Evolutionary conservation across 345 rosid species (phyloP).

Genomic region (Alliaria petiolata): DNA sequence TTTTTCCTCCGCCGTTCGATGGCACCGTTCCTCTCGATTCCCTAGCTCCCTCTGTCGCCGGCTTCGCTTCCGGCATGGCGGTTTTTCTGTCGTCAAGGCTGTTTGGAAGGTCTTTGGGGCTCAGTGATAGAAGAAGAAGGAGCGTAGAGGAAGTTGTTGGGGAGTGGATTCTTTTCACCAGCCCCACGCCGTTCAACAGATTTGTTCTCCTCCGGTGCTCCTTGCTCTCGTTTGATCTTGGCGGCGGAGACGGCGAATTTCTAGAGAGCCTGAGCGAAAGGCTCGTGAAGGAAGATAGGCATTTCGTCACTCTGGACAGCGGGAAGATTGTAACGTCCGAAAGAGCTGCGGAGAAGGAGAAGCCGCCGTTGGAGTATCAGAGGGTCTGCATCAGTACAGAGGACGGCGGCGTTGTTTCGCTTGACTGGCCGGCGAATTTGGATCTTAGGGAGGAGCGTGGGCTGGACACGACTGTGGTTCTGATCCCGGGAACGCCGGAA

Average conservation of each 20-base stretch:
- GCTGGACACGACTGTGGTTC: conserved; percentile 71
- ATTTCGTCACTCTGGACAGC: conserved; percentile 62
- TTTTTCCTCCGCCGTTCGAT: conserved; percentile 42
- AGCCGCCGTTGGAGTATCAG: conserved; percentile 63
- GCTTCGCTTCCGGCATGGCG: conserved; percentile 61
- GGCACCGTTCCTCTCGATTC: conserved; percentile 37
- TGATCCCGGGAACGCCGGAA: conserved; percentile 74
- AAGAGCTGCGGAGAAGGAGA: conserved; percentile 18
- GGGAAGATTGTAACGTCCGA: conserved; percentile 48
- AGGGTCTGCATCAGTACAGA: conserved; percentile 57
- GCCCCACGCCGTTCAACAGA: conserved; percentile 88
- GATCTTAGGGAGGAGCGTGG: conserved; percentile 73
- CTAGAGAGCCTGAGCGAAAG: conserved; percentile 57
- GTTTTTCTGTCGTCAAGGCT: conserved; percentile 37
- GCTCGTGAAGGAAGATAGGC: conserved; percentile 72
- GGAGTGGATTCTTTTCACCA: conserved; percentile 76
- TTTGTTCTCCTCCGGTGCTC: conserved; percentile 87
- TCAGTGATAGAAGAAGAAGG: background rate
- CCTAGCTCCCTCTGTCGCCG: conserved; percentile 47
- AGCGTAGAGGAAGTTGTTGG: conserved; percentile 45
- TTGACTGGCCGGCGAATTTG: conserved; percentile 90
- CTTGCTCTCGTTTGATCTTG: conserved; percentile 50
- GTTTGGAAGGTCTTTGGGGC: conserved; percentile 4
- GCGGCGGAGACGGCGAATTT: conserved; percentile 26
- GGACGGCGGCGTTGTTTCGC: conserved; percentile 81